These are phyloP conservation scores for Luffa aegyptiaca DNA, from an alignment of 306 rosid species.

Conservation along the genomic window DNA sequence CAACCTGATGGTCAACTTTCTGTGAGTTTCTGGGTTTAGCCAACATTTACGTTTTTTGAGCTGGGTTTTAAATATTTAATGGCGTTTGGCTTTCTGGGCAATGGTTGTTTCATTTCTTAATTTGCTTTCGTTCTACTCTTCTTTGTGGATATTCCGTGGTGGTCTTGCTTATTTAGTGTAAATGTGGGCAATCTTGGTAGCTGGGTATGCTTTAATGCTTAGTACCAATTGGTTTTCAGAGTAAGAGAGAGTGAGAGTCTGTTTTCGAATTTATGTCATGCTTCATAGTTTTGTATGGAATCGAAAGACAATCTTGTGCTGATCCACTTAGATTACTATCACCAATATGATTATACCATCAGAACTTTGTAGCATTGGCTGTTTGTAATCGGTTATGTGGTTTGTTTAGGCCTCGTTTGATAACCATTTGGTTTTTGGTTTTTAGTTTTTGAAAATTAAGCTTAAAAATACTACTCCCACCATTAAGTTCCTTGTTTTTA, in stretches of 20 bases:
- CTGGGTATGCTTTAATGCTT: background rate
- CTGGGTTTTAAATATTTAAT: background rate
- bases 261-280: background rate
- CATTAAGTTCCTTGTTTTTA: too few relatives aligned
- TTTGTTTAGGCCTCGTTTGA: too few relatives aligned
- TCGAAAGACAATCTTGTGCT: background rate
- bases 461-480: too few relatives aligned
- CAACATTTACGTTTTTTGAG: background rate
- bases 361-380: background rate
- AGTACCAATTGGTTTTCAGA: background rate
- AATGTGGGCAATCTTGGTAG: background rate
- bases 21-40: conserved; percentile 25
- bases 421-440: too few relatives aligned
- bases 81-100: background rate
- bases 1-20: conserved; percentile 46
- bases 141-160: background rate
- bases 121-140: background rate
- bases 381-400: background rate
- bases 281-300: background rate
- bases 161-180: background rate
- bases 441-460: too few relatives aligned
- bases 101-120: background rate
- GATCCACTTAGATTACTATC: background rate
- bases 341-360: background rate
- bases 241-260: background rate